A percentile compares a stretch with the other conserved stretches of the same genome.
Evolutionary conservation across 1,139 yeast species (phyloP).

Genomic region (Starmera stellimalicola): DNA sequence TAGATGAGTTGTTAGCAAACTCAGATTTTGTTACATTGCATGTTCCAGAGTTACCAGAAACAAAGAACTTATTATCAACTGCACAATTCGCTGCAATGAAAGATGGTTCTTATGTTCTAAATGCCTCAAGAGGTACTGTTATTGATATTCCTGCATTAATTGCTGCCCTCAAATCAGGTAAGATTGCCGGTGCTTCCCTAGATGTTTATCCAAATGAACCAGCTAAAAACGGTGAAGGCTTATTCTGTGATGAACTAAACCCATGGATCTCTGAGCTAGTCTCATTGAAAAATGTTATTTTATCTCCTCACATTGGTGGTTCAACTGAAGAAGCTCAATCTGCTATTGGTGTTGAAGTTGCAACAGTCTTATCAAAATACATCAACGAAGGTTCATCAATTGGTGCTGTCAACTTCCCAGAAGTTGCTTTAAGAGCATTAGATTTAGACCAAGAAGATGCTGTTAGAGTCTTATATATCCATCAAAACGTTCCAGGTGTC

Average conservation of each 20-base stretch:
- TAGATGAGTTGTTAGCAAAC: conserved; percentile 69
- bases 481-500: conserved; percentile 98
- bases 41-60: conserved; percentile 92
- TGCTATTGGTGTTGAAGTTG: conserved; percentile 95
- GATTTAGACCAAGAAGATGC: conserved; percentile 81
- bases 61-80: conserved; percentile 80
- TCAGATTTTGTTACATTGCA: conserved; percentile 91
- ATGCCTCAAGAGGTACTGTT: conserved; percentile 97
- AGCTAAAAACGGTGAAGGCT: conserved; percentile 85
- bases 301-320: conserved; percentile 98
- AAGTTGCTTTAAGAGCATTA: conserved; percentile 83
- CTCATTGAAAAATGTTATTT: conserved; percentile 76
- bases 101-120: conserved; percentile 88
- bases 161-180: conserved; percentile 86
- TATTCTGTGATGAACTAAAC: conserved; percentile 66
- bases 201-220: conserved; percentile 98
- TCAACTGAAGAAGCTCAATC: conserved; percentile 98
- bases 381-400: conserved; percentile 94
- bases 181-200: conserved; percentile 94
- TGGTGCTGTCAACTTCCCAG: conserved; percentile 99
- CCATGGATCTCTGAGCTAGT: conserved; percentile 78
- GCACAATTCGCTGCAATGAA: conserved; percentile 96
- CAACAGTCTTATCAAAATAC: conserved; percentile 75
- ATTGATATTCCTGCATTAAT: conserved; percentile 92
- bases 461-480: conserved; percentile 92